Evolutionary conservation across 192 early-diverging fungal genomes (phyloP), one percentile per base, ranked within the genome.

Genomic region (Dissophora globulifera): DNA sequence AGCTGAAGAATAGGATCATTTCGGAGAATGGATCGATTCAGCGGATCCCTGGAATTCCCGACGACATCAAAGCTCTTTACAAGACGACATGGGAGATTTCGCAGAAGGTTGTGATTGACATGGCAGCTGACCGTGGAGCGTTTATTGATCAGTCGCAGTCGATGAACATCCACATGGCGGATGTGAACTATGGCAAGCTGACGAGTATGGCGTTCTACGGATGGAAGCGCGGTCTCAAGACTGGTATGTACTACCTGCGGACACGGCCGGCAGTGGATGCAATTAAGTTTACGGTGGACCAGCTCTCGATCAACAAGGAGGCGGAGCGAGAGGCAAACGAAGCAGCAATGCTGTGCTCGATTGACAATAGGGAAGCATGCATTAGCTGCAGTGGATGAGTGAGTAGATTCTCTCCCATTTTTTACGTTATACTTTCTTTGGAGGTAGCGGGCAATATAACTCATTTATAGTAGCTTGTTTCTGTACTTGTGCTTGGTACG

Each of bases 161-260:
- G 66, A 85, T 99, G 31, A 99, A 99, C 79, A 93, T 99, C 58
- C 94, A 95, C 81, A 86, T 98, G 79, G 94, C 91, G n/a, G 93
- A 94, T 50, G 88, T 95, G 11, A 96, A 93, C 79, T 96, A 91
- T 82, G 93, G 92, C 78, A 96, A 95, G 81, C 84, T 99, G 62
- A 96, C 97, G 8, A 88, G 85, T 33, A 99, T 99, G 97, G 95
- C 98, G 81, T 98, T 99, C 69, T 96, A 98, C 79, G 97, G 93
- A 15, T 98, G 97, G 96, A 93, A 94, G 84, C 91, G 92, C 82
- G 97, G 97, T 3, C 85, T 99, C 19, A 99, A 99, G 91, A 99
- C 97, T 9, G 97, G 97, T 46, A 97, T 97, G 97, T 99, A 99
- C 82, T 99, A 99, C 79, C 82, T 99, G 53, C 92, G 97, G 41